phyloP scores from a whole-genome alignment of 495 filamentous ascomycete species.

The Neurospora intermedia region DNA sequence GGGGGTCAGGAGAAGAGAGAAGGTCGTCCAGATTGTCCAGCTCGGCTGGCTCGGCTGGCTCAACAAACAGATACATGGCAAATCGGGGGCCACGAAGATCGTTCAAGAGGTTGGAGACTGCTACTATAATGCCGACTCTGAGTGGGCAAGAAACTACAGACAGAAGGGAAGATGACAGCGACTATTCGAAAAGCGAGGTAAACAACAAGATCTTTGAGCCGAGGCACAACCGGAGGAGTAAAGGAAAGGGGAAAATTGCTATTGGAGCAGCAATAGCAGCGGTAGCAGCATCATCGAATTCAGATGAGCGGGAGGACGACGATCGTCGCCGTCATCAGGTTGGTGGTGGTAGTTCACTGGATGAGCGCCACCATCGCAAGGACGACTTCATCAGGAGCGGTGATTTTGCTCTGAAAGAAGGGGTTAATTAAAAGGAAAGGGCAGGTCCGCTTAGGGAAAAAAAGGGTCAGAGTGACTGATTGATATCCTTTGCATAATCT shows the following conservation, averaged over 20 bases:
- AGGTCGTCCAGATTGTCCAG: background rate
- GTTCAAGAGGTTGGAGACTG: background rate
- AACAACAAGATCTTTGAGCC: background rate
- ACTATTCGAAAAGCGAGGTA: background rate
- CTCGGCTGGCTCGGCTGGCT: slow-evolving; percentile 6
- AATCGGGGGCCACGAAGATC: background rate
- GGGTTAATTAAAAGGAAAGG: background rate
- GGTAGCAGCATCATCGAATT: background rate
- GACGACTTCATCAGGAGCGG: background rate
- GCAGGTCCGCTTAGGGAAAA: background rate
- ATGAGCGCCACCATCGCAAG: background rate
- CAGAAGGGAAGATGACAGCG: background rate
- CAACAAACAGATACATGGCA: background rate
- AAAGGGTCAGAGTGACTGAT: background rate
- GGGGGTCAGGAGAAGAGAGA: background rate
- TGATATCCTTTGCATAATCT: background rate
- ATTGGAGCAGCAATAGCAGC: background rate
- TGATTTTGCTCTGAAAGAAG: background rate
- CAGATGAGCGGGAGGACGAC: background rate
- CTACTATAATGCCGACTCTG: background rate
- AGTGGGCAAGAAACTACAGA: background rate
- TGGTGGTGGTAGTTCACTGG: background rate
- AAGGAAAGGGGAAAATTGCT: background rate
- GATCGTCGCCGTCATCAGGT: background rate
- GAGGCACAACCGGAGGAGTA: background rate